These are phyloP conservation scores for Gossypium bickii DNA, from an alignment of 345 rosid genomes.

Conservation along the genomic window DNA sequence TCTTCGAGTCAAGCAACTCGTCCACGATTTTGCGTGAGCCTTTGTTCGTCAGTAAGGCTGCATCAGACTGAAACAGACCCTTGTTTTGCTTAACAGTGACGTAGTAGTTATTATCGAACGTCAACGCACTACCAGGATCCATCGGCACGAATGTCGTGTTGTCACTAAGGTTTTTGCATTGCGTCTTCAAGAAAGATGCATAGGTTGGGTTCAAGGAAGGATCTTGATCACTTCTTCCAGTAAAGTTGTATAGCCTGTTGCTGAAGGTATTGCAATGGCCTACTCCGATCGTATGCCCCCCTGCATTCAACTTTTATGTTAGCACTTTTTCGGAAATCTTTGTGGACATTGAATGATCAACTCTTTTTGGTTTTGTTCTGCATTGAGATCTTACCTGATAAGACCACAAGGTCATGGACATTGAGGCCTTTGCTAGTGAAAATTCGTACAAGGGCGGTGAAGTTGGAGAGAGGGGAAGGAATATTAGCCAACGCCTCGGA, in stretches of 20 bases:
- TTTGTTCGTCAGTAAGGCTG: conserved; percentile 43
- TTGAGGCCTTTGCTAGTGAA: conserved; percentile 41
- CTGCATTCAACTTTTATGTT: conserved; percentile 19
- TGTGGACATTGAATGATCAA: not conserved
- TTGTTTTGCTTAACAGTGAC: conserved; percentile 32
- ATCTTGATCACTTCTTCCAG: conserved; percentile 54
- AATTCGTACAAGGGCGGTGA: conserved; percentile 33
- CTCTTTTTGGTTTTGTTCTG: not conserved
- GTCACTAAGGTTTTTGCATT: conserved; percentile 35
- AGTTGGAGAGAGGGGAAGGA: conserved; percentile 56
- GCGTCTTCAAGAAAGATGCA: conserved; percentile 33
- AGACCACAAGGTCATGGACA: conserved; percentile 61
- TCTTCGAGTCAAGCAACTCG: conserved; percentile 12
- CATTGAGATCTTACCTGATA: conserved; percentile 43
- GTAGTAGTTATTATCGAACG: conserved; percentile 49
- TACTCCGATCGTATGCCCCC: conserved; percentile 60
- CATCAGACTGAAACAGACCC: conserved; percentile 62
- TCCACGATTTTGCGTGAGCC: conserved; percentile 21
- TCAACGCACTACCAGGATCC: conserved; percentile 49
- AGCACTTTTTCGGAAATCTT: not conserved
- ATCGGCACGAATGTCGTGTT: conserved; percentile 34
- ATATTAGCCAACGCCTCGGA: conserved; percentile 36
- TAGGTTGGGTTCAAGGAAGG: conserved; percentile 45
- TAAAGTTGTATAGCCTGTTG: conserved; percentile 67
- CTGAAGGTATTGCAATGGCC: conserved; percentile 50